Conservation (phyloP, 768 basidiomycete species). For the Mycena filopes region DNA sequence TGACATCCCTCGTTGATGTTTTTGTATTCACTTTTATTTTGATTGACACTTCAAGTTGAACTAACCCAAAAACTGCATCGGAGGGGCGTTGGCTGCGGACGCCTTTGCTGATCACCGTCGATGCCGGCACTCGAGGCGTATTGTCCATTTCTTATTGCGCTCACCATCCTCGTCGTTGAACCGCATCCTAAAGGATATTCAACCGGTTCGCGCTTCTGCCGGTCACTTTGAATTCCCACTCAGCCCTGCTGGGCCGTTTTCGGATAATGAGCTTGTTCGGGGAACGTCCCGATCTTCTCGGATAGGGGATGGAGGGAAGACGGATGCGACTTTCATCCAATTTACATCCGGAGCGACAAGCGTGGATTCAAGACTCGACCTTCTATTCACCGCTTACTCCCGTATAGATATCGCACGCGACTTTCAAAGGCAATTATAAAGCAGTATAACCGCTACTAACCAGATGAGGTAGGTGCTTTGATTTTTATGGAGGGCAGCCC, state of each 20-base stretch:
- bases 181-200: neutral
- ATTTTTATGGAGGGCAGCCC: slow-evolving; percentile 7
- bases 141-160: no score
- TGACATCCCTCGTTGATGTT: slow-evolving; percentile 16
- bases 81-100: slow-evolving; percentile 6
- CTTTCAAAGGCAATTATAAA: neutral
- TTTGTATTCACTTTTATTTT: slow-evolving; percentile 20
- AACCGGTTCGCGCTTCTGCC: neutral
- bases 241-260: no score
- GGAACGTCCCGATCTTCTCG: slow-evolving; percentile 7
- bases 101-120: slow-evolving; percentile 15
- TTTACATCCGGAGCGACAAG: slow-evolving; percentile 4
- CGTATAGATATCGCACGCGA: neutral
- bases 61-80: slow-evolving; percentile 4
- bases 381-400: neutral
- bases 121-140: slow-evolving; percentile 1
- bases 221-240: neutral
- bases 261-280: neutral
- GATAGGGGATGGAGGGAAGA: neutral
- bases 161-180: neutral
- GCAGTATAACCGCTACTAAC: slow-evolving; percentile 2
- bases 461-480: neutral
- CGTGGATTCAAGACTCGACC: neutral
- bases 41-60: slow-evolving; percentile 14
- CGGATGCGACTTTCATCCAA: neutral